phyloP scores from a whole-genome alignment of 2,329 filamentous ascomycete species.

The Aphanocladium album region DNA sequence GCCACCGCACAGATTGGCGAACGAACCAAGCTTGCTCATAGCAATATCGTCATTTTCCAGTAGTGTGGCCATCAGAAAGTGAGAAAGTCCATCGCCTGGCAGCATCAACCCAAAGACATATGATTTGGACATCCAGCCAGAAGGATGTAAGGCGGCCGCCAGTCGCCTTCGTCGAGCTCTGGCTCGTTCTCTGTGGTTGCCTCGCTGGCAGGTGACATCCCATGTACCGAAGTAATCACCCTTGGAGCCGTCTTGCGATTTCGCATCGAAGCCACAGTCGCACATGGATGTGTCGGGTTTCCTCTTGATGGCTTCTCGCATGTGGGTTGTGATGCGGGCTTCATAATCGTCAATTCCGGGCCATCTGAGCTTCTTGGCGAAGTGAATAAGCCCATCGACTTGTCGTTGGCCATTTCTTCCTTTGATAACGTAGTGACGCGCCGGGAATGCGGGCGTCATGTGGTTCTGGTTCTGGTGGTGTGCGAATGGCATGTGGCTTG shows the following conservation, averaged over 20 bases:
- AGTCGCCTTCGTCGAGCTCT: constrained; percentile 47
- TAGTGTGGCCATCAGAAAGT: constrained; percentile 61
- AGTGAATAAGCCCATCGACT: constrained; percentile 57
- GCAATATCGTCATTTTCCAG: constrained; percentile 60
- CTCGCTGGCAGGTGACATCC: constrained; percentile 30
- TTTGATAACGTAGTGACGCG: constrained; percentile 43
- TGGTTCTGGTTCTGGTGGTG: constrained; percentile 33
- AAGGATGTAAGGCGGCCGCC: constrained; percentile 51
- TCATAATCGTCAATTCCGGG: constrained; percentile 53
- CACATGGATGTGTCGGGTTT: constrained; percentile 18
- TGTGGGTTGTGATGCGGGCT: constrained; percentile 43
- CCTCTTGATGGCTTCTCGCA: constrained; percentile 36
- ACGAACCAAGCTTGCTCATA: constrained; percentile 51
- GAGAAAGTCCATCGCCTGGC: constrained; percentile 57
- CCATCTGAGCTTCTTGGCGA: constrained; percentile 59
- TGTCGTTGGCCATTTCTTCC: constrained; percentile 55
- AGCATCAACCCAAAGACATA: constrained; percentile 62
- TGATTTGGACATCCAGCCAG: constrained; percentile 64
- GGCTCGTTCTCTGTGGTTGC: constrained; percentile 24
- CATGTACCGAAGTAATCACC: constrained; percentile 42
- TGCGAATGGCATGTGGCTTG: constrained; percentile 47
- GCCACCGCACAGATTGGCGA: constrained; percentile 59
- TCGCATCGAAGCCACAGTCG: constrained; percentile 1
- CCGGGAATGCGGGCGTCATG: constrained; percentile 23
- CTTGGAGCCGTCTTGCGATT: constrained; percentile 14